A percentile compares a stretch with the other conserved stretches of the same genome.
phyloP scores from a whole-genome alignment of 164 flowering plant genomes.

The Buxus sempervirens region DNA sequence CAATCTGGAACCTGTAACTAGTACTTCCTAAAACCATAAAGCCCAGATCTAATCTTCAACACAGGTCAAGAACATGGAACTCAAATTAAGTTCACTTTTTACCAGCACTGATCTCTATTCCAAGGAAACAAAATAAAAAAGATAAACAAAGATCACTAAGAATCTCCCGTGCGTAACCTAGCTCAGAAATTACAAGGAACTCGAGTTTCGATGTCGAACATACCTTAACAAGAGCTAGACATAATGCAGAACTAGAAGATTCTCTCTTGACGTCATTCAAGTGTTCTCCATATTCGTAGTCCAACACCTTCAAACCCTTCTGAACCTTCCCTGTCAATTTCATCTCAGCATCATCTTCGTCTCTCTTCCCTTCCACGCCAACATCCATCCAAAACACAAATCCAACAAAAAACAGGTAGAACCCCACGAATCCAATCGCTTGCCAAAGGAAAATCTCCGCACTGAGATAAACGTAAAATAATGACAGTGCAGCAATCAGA shows the following conservation, averaged over 20 bases:
- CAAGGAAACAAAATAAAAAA: too few species aligned
- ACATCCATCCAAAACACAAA: constrained; percentile 97
- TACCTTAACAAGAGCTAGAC: constrained; percentile 34
- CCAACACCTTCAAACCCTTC: constrained; percentile 16
- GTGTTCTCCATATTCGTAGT: constrained; percentile 30
- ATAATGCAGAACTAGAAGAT: constrained; percentile 21
- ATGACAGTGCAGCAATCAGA: constrained; percentile 51
- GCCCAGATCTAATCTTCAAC: neutral
- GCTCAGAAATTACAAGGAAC: neutral
- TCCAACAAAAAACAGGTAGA: constrained; percentile 85
- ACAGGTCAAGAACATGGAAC: neutral
- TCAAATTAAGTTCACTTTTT: neutral
- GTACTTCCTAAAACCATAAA: too few species aligned
- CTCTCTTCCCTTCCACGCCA: constrained; percentile 28
- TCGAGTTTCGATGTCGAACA: neutral
- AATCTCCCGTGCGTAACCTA: too few species aligned
- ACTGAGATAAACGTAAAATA: constrained; percentile 82
- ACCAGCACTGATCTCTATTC: neutral
- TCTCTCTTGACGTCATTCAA: constrained; percentile 14
- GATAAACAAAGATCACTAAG: too few species aligned
- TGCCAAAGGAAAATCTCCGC: constrained; percentile 94
- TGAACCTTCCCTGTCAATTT: constrained; percentile 20
- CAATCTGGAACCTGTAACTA: too few species aligned
- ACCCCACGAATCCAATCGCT: constrained; percentile 87
- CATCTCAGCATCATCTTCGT: constrained; percentile 24